Base-by-base conservation (phyloP, 352 stramenopile species). In the Pythium dissimile region DNA sequence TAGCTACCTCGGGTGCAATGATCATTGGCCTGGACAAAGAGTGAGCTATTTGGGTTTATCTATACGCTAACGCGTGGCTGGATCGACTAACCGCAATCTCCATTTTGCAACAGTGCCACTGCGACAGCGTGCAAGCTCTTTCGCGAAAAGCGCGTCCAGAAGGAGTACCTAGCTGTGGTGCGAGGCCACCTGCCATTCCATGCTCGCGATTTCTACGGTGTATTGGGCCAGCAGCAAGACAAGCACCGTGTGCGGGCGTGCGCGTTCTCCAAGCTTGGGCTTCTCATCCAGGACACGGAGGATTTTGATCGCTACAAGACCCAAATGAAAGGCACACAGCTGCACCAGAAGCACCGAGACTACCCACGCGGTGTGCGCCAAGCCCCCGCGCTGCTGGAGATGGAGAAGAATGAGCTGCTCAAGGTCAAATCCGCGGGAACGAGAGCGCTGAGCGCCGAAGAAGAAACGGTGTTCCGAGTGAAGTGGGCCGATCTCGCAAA, bases 1-100 rank as follows among this genome's bases (percentile, higher is more conserved):
- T 38, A 90, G 86, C 88, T 5, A 96, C 88, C 15, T 95, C 85
- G 2, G 88, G 88, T 21, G 77, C 94, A n/a, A 67, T 96, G 57
- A 82, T 82, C 35, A 75, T 95, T 45, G 86, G 83, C n/a, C 53
- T 84, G 5, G 82, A 74, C 31, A 79, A 85, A 66, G 67, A 77
- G 79, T 93, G 59, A 55, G 77, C 76, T 6, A 7, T 18, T 26
- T 26, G 10, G 11, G 7, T 15, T 27, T 12, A 27, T 20, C 34
- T 37, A 23, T 8, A 46, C 20, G 10, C 4, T 35, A 18, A n/a
- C n/a, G n/a, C n/a, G n/a, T n/a, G n/a, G n/a, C n/a, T 61, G 8
- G 1, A 7, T 53, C 5, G 37, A 7, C 34, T 35, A 13, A 45
- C 35, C 20, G 30, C 32, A 52, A 11, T 54, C 15, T 69, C 3